phyloP scores from a whole-genome alignment of 768 basidiomycete species.

The Leucocoprinus birnbaumii region DNA sequence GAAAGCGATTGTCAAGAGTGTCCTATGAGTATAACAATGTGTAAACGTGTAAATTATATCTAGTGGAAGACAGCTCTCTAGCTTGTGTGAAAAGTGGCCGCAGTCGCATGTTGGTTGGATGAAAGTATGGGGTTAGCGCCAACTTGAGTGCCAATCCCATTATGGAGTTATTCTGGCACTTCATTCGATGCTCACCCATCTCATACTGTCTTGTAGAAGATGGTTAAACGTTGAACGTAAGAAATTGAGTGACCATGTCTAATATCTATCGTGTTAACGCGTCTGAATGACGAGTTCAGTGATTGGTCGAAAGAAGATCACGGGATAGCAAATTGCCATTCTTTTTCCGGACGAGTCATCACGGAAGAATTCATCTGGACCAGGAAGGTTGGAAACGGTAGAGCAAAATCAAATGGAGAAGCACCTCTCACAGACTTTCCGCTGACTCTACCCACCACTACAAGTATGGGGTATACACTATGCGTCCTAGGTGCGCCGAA shows the following conservation, averaged over 20 bases:
- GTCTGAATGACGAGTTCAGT: too few species aligned
- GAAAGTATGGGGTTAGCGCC: too few species aligned
- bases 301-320: background rate
- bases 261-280: too few species aligned
- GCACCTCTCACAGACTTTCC: background rate
- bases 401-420: background rate
- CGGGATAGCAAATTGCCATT: background rate
- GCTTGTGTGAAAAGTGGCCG: too few species aligned
- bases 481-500: constrained; percentile 74
- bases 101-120: too few species aligned
- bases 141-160: too few species aligned
- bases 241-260: background rate
- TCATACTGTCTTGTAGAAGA: too few species aligned
- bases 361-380: constrained; percentile 1
- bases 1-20: constrained; percentile 38
- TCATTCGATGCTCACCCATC: too few species aligned
- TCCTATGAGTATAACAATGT: constrained; percentile 12
- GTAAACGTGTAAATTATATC: too few species aligned
- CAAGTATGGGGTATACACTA: constrained; percentile 87
- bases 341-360: constrained; percentile 2
- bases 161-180: too few species aligned
- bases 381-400: background rate
- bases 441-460: background rate
- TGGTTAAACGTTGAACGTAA: too few species aligned
- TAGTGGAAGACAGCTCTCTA: too few species aligned